A percentile compares a stretch with the other conserved stretches of the same genome.
Evolutionary conservation across 805 yeast species (phyloP).

Genomic region (Candida pseudofarinosa): DNA sequence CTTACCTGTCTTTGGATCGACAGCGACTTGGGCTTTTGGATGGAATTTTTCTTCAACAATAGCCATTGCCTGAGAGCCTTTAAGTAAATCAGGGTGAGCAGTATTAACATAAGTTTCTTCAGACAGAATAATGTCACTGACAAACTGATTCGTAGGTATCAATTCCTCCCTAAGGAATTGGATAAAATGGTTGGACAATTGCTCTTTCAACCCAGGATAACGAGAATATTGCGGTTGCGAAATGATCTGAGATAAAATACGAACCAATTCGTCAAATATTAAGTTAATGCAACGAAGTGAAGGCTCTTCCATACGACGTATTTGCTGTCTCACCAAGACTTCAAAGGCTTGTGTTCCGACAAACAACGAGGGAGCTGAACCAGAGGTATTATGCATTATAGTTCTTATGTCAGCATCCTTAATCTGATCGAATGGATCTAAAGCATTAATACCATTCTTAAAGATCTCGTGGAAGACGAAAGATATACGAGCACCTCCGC

Average conservation of each 20-base stretch:
- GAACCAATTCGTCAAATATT: conserved; percentile 90
- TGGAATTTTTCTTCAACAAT: conserved; percentile 85
- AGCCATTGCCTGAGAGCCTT: conserved; percentile 93
- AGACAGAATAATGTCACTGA: conserved; percentile 72
- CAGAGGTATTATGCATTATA: conserved; percentile 93
- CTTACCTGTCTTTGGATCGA: conserved; percentile 89
- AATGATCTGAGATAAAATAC: conserved; percentile 81
- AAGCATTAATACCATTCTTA: conserved; percentile 84
- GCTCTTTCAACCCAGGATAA: conserved; percentile 88
- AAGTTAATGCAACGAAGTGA: conserved; percentile 80
- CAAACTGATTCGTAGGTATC: conserved; percentile 82
- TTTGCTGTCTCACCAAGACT: conserved; percentile 90
- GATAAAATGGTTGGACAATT: conserved; percentile 73
- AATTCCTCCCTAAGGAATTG: conserved; percentile 75
- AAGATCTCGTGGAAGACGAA: conserved; percentile 96
- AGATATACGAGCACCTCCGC: conserved; percentile 97
- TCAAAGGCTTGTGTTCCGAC: conserved; percentile 98
- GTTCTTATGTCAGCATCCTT: conserved; percentile 95
- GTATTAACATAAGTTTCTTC: conserved; percentile 96
- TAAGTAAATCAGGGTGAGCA: conserved; percentile 93
- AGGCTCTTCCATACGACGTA: conserved; percentile 92
- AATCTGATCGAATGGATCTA: conserved; percentile 95
- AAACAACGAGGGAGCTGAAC: conserved; percentile 92
- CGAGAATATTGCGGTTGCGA: conserved; percentile 79
- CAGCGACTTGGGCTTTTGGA: conserved; percentile 67